phyloP scores from a whole-genome alignment of 2,329 filamentous ascomycete species.

The Talaromyces albobiverticillius region DNA sequence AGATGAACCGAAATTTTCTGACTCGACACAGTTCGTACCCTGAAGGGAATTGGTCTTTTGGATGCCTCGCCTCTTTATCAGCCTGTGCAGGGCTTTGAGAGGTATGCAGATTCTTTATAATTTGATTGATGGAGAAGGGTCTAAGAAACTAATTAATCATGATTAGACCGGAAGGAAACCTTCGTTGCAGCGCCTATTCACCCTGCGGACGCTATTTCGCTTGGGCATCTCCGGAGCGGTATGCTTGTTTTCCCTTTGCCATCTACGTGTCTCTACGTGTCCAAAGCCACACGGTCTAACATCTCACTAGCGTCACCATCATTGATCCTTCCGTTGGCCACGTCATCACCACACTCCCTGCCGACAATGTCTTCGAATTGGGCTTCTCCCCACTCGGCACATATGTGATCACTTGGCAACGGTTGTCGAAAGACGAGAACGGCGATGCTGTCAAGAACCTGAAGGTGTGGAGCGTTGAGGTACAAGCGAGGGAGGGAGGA shows the following conservation, averaged over 20 bases:
- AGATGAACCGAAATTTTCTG: background rate
- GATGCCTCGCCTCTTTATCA: conserved; percentile 88
- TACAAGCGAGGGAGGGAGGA: conserved; percentile 54
- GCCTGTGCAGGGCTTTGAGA: conserved; percentile 72
- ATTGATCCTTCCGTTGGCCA: conserved; percentile 76
- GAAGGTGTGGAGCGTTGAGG: conserved; percentile 88
- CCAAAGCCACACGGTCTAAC: conserved; percentile 1
- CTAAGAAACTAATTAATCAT: background rate
- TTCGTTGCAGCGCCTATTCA: conserved; percentile 93
- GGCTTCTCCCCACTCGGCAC: conserved; percentile 90
- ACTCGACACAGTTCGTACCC: conserved; percentile 68
- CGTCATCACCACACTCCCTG: conserved; percentile 69
- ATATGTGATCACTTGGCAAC: conserved; percentile 95
- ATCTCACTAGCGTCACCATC: conserved; percentile 64
- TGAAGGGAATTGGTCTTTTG: conserved; percentile 92
- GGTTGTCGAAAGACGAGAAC: conserved; percentile 85
- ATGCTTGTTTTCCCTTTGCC: conserved; percentile 27
- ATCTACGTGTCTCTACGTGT: background rate
- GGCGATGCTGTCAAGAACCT: conserved; percentile 94
- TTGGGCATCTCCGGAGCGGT: conserved; percentile 81
- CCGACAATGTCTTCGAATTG: conserved; percentile 86
- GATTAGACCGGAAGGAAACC: conserved; percentile 80
- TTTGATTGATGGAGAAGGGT: background rate
- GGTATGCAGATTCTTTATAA: conserved; percentile 35
- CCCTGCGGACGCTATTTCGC: conserved; percentile 94